Percentiles rank a stretch among this genome's conserved stretches.
phyloP scores from a whole-genome alignment of 2,329 filamentous ascomycete species.

The Monascus ruber region DNA sequence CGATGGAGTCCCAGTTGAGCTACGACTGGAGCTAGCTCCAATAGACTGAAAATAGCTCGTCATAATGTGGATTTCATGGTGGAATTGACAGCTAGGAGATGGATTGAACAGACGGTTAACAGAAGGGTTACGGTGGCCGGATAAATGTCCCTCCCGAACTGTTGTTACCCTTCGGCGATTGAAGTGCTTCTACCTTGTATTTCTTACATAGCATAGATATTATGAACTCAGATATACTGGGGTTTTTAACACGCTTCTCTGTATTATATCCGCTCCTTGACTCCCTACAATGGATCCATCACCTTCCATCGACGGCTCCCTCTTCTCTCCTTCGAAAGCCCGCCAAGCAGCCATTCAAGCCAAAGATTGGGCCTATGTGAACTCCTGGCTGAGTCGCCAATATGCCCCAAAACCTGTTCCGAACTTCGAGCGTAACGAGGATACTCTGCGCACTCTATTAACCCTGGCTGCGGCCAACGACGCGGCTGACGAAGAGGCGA shows the following conservation, averaged over 20 bases:
- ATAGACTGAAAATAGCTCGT: constrained; percentile 22
- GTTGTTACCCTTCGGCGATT: not conserved
- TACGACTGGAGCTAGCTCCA: constrained; percentile 11
- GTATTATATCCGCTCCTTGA: constrained; percentile 1
- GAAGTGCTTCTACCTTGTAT: too few relatives aligned
- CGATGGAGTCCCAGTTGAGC: constrained; percentile 10
- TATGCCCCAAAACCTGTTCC: constrained; percentile 55
- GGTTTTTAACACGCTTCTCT: constrained; percentile 10
- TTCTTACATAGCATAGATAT: too few relatives aligned
- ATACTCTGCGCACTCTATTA: constrained; percentile 66
- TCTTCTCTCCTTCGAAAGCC: constrained; percentile 52
- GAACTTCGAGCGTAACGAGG: constrained; percentile 72
- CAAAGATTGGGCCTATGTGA: constrained; percentile 84
- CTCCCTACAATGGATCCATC: constrained; percentile 5
- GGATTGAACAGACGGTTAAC: not conserved
- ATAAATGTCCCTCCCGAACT: constrained; percentile 1
- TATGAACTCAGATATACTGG: constrained; percentile 10
- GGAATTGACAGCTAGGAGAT: not conserved
- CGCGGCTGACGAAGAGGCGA: constrained; percentile 40
- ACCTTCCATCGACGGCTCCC: constrained; percentile 25
- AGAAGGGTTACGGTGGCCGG: not conserved
- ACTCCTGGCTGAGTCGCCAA: constrained; percentile 66
- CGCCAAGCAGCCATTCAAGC: constrained; percentile 70
- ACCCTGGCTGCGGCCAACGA: constrained; percentile 68
- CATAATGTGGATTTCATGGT: constrained; percentile 11